Percentiles rank a stretch among this genome's conserved stretches.
These are phyloP conservation scores for Dryadomyces quercivorus DNA, from an alignment of 2,329 filamentous ascomycete genomes.

Conservation along the genomic window DNA sequence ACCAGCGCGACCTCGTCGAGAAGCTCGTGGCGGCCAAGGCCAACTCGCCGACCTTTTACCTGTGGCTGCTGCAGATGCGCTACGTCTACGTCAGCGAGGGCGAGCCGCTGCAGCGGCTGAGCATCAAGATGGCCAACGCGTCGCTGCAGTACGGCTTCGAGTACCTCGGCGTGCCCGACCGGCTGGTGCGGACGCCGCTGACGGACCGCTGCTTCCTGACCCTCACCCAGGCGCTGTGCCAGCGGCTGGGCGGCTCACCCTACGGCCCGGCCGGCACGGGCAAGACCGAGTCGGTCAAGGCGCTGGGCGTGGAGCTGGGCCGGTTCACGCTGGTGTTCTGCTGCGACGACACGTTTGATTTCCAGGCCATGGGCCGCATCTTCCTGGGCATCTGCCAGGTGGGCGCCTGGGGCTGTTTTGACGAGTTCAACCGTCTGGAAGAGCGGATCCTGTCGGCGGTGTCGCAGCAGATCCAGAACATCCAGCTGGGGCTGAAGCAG, in stretches of 20 bases:
- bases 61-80: conserved; percentile 95
- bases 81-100: conserved; percentile 81
- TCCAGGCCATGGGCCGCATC: conserved; percentile 98
- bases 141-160: conserved; percentile 94
- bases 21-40: conserved; percentile 71
- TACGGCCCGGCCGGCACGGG: conserved; percentile 96
- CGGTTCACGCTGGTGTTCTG: conserved; percentile 98
- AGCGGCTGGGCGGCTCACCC: conserved; percentile 88
- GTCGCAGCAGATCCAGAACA: conserved; percentile 98
- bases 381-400: conserved; percentile 99
- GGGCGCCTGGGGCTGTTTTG: conserved; percentile 98
- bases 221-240: conserved; percentile 87
- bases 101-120: conserved; percentile 70
- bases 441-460: conserved; percentile 96
- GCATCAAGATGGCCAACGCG: conserved; percentile 95
- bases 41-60: conserved; percentile 62
- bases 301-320: conserved; percentile 87
- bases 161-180: conserved; percentile 91
- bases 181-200: conserved; percentile 89
- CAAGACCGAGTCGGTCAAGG: conserved; percentile 98
- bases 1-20: conserved; percentile 88
- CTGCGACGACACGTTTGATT: conserved; percentile 98
- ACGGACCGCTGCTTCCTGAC: conserved; percentile 98
- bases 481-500: conserved; percentile 88
- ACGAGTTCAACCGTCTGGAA: conserved; percentile 98